A percentile compares a stretch with the other conserved stretches of the same genome.
These are phyloP conservation scores for Alliaria petiolata DNA, from an alignment of 345 rosid species.

Conservation along the genomic window DNA sequence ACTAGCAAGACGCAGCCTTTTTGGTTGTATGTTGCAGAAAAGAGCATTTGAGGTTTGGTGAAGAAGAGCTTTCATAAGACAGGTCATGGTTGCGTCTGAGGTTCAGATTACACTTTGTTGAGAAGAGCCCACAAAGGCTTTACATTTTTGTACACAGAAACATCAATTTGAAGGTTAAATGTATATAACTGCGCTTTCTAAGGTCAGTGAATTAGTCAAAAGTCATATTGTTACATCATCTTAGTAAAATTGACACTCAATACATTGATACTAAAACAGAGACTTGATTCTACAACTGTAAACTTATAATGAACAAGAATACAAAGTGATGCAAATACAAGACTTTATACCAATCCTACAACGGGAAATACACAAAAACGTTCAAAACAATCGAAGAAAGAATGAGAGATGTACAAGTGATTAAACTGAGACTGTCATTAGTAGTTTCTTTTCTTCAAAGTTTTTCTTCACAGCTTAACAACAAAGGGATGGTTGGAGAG, in stretches of 20 bases:
- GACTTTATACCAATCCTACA: too few relatives aligned
- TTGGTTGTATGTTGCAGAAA: too few relatives aligned
- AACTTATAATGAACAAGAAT: too few relatives aligned
- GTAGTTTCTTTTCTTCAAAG: background rate
- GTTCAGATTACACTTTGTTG: conserved; percentile 56
- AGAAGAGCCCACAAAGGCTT: background rate
- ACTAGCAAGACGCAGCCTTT: too few relatives aligned
- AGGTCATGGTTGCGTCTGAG: conserved; percentile 36
- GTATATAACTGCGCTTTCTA: background rate
- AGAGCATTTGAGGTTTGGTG: conserved; percentile 83
- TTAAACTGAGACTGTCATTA: background rate
- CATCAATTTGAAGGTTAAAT: background rate
- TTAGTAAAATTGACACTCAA: too few relatives aligned
- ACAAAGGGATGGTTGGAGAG: background rate
- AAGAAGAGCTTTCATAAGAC: conserved; percentile 69
- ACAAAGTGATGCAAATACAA: too few relatives aligned
- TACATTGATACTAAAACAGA: too few relatives aligned
- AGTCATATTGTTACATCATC: background rate
- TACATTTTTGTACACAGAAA: background rate
- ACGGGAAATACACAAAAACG: too few relatives aligned
- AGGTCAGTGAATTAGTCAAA: background rate
- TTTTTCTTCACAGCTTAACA: background rate
- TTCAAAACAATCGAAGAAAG: background rate
- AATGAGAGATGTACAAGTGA: background rate
- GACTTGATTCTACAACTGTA: background rate